Evolutionary conservation across 805 yeast genomes (phyloP).

Genomic region (Lachancea sp.): DNA sequence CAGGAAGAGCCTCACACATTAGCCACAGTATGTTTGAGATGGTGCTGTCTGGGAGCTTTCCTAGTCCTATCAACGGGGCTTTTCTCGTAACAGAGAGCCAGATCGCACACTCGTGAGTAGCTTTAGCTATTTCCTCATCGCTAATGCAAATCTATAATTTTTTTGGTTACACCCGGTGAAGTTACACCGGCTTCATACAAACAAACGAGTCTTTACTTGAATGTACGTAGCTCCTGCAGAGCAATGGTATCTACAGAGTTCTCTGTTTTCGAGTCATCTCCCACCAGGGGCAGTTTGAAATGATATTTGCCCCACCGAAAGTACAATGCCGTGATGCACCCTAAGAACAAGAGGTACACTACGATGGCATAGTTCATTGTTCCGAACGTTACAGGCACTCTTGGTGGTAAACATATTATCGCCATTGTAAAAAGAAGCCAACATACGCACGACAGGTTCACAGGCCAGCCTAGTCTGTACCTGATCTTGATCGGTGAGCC

Average conservation of each 20-base stretch:
- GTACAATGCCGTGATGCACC: conserved; percentile 45
- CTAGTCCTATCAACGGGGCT: conserved; percentile 20
- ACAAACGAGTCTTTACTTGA: not conserved
- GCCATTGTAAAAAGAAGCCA: conserved; percentile 57
- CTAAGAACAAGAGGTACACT: conserved; percentile 47
- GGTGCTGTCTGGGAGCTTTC: conserved; percentile 32
- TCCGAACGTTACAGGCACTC: conserved; percentile 42
- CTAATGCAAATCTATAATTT: too few species aligned
- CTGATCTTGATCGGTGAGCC: conserved; percentile 64
- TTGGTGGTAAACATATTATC: conserved; percentile 66
- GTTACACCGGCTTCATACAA: not conserved
- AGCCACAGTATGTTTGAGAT: conserved; percentile 31
- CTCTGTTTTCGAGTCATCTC: conserved; percentile 12
- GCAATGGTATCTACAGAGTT: not conserved
- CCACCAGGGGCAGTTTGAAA: conserved; percentile 56
- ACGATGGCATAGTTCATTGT: conserved; percentile 52
- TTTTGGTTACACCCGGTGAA: not conserved
- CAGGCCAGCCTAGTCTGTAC: conserved; percentile 53
- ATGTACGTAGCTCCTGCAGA: not conserved
- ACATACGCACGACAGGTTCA: conserved; percentile 50
- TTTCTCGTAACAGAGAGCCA: not conserved
- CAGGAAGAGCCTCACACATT: conserved; percentile 26
- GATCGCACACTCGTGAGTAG: too few species aligned
- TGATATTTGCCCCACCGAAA: conserved; percentile 53
- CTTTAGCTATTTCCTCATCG: too few species aligned